phyloP scores from a whole-genome alignment of 139 green algal genomes.

The Chloropicon primus region DNA sequence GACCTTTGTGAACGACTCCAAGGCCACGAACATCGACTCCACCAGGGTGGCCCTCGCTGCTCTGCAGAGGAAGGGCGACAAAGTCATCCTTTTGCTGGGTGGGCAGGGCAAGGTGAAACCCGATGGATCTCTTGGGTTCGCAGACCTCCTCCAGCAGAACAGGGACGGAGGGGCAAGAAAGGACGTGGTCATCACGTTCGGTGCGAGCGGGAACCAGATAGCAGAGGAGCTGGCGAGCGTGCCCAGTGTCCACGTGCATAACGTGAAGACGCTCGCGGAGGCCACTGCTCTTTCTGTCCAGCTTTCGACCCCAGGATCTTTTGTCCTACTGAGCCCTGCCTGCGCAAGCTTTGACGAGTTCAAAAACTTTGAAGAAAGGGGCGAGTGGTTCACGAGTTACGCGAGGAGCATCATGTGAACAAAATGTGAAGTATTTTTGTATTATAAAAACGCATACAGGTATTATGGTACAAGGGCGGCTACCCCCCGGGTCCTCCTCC shows the following conservation, averaged over 20 bases:
- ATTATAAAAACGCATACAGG: too few relatives aligned
- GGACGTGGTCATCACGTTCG: constrained; percentile 15
- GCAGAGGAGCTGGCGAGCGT: constrained; percentile 6
- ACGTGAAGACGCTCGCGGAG: too few relatives aligned
- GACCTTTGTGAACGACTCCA: constrained; percentile 31
- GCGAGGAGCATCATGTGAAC: too few relatives aligned
- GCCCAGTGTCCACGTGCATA: neutral
- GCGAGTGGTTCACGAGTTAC: constrained; percentile 16
- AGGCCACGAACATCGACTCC: constrained; percentile 37
- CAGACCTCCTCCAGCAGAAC: neutral
- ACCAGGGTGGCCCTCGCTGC: constrained; percentile 14
- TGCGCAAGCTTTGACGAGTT: constrained; percentile 41
- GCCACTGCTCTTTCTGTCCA: too few relatives aligned
- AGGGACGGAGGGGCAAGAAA: neutral
- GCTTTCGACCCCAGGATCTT: too few relatives aligned
- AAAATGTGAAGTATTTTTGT: too few relatives aligned
- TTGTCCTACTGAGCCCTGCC: constrained; percentile 29
- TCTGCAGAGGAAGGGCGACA: neutral
- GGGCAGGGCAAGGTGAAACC: constrained; percentile 20
- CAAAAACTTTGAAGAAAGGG: constrained; percentile 27
- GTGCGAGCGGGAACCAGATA: constrained; percentile 7
- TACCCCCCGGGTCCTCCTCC: too few relatives aligned
- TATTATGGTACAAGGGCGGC: too few relatives aligned
- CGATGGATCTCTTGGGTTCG: neutral
- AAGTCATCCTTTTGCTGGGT: constrained; percentile 21